A percentile compares a stretch with the other conserved stretches of the same genome.
Evolutionary conservation across 192 early-diverging fungal species (phyloP).

Genomic region (Coemansia sp.): DNA sequence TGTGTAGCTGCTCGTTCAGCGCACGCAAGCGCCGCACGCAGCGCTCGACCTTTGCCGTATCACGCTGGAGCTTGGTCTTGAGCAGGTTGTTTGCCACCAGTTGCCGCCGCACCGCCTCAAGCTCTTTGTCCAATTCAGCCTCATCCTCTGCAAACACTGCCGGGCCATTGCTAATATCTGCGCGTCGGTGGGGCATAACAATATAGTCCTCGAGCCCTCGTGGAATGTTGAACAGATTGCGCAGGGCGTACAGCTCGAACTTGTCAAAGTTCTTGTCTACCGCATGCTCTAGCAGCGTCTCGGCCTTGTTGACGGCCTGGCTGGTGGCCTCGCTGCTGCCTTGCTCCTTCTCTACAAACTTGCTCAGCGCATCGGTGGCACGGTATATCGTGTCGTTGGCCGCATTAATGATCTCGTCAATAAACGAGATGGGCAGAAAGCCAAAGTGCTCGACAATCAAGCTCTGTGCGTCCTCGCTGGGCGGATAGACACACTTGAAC

Average conservation of each 20-base stretch:
- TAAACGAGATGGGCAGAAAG: constrained; percentile 76
- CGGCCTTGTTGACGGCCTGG: constrained; percentile 70
- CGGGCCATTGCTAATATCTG: constrained; percentile 2
- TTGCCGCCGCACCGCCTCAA: constrained; percentile 39
- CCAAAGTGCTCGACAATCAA: constrained; percentile 80
- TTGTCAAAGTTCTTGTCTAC: constrained; percentile 86
- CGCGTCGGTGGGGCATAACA: constrained; percentile 39
- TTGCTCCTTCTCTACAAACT: constrained; percentile 67
- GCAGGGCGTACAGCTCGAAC: constrained; percentile 77
- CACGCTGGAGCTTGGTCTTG: constrained; percentile 26
- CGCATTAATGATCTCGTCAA: constrained; percentile 81
- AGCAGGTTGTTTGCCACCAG: constrained; percentile 39
- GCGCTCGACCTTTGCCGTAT: constrained; percentile 34
- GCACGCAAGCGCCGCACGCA: constrained; percentile 34
- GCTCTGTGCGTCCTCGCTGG: constrained; percentile 44
- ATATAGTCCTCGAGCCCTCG: constrained; percentile 46
- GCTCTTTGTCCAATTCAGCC: constrained; percentile 38
- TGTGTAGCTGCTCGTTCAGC: constrained; percentile 43
- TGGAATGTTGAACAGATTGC: constrained; percentile 76
- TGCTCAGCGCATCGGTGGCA: constrained; percentile 68
- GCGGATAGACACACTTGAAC: constrained; percentile 52
- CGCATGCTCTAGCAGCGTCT: constrained; percentile 75
- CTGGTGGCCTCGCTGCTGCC: constrained; percentile 50
- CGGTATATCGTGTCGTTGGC: constrained; percentile 76
- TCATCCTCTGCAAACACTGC: constrained; percentile 42